A percentile compares a stretch with the other conserved stretches of the same genome.
Evolutionary conservation across 148 eudicot species (phyloP).

Genomic region (Vaccinium darrowii): DNA sequence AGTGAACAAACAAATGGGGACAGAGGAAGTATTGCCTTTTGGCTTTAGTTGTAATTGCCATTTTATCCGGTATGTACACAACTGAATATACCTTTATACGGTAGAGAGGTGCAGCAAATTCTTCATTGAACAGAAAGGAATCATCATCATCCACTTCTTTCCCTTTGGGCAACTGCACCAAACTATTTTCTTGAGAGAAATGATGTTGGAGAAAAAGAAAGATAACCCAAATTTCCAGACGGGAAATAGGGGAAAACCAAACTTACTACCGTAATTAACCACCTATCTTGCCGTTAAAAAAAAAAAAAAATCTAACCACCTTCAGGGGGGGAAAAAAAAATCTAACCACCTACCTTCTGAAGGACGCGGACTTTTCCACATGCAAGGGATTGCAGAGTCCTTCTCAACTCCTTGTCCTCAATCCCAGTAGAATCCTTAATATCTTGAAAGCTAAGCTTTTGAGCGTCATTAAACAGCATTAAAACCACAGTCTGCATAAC

Average conservation of each 20-base stretch:
- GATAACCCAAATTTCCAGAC: not conserved
- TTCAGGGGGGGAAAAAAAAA: not conserved
- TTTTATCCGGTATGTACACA: not conserved
- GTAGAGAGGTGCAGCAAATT: slow-evolving; percentile 78
- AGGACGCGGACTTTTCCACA: slow-evolving; percentile 96
- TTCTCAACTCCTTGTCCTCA: slow-evolving; percentile 90
- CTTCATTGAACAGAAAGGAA: slow-evolving; percentile 73
- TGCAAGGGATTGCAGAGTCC: slow-evolving; percentile 96
- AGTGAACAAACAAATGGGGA: not conserved
- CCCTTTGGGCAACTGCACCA: slow-evolving; percentile 83
- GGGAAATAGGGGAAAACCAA: not conserved
- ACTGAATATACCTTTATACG: slow-evolving; percentile 66
- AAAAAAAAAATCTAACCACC: not conserved
- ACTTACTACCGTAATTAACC: not conserved
- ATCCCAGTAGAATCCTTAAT: slow-evolving; percentile 87
- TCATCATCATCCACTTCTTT: slow-evolving; percentile 91
- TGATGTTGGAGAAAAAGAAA: not conserved
- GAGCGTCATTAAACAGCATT: slow-evolving; percentile 93
- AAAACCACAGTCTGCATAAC: slow-evolving; percentile 72
- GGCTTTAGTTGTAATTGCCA: not conserved
- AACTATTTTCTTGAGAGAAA: not conserved
- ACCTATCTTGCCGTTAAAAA: not conserved
- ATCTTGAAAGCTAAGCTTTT: slow-evolving; percentile 90
- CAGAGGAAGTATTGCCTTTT: not conserved
- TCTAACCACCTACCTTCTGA: slow-evolving; percentile 51